A percentile compares a stretch with the other conserved stretches of the same genome.
These are phyloP conservation scores for Colletotrichum zoysiae DNA, from an alignment of 2,329 filamentous ascomycete species.

Conservation along the genomic window DNA sequence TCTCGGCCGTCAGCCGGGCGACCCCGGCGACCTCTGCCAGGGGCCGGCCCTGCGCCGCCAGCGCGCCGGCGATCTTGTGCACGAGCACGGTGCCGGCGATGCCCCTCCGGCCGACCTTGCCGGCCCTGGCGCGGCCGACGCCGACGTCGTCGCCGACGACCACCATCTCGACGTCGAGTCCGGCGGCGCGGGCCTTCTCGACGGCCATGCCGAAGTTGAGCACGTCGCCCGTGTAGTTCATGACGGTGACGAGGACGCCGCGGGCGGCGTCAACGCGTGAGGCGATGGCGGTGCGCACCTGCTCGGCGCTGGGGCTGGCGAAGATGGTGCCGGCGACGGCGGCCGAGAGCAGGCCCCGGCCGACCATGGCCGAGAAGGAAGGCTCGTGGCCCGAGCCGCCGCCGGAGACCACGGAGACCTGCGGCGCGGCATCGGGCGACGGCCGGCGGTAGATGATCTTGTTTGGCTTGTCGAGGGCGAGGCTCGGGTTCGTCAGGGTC, in stretches of 20 bases:
- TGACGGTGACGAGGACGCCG: slow-evolving; percentile 90
- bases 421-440: slow-evolving; percentile 52
- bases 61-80: slow-evolving; percentile 88
- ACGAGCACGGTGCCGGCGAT: slow-evolving; percentile 93
- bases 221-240: slow-evolving; percentile 94
- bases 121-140: slow-evolving; percentile 82
- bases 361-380: slow-evolving; percentile 82
- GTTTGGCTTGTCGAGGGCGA: slow-evolving; percentile 81
- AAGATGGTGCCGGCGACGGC: slow-evolving; percentile 88
- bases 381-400: slow-evolving; percentile 90
- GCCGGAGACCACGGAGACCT: slow-evolving; percentile 86
- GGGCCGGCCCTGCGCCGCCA: slow-evolving; percentile 77
- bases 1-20: slow-evolving; percentile 78
- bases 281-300: slow-evolving; percentile 71
- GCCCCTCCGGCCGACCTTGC: slow-evolving; percentile 92
- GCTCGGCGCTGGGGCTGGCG: slow-evolving; percentile 80
- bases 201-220: slow-evolving; percentile 95
- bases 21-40: slow-evolving; percentile 80
- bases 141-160: slow-evolving; percentile 94
- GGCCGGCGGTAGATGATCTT: slow-evolving; percentile 87
- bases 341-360: slow-evolving; percentile 78
- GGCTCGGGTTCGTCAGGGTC: slow-evolving; percentile 85
- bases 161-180: slow-evolving; percentile 85
- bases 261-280: slow-evolving; percentile 76
- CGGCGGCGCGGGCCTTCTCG: slow-evolving; percentile 88